These are phyloP conservation scores for Sporothrix pallida DNA, from an alignment of 2,329 filamentous ascomycete genomes.

Conservation along the genomic window DNA sequence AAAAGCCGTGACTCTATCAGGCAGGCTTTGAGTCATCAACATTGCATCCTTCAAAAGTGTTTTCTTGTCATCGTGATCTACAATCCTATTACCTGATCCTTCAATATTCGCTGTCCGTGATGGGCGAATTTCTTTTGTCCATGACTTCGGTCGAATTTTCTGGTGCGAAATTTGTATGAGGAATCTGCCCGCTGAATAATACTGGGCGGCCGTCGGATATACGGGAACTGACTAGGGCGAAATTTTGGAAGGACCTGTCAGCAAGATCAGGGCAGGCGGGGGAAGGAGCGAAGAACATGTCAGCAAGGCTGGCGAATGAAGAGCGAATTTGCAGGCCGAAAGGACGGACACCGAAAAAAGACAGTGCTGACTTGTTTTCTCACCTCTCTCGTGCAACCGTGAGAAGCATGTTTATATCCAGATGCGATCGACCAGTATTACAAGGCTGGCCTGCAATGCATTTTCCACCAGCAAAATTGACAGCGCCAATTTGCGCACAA, in stretches of 20 bases:
- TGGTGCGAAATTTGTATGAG: background rate
- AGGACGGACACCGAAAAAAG: background rate
- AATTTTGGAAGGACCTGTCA: background rate
- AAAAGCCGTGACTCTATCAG: too few relatives aligned
- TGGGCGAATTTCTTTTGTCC: slow-evolving; percentile 5
- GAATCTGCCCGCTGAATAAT: slow-evolving; percentile 20
- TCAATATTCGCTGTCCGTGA: background rate
- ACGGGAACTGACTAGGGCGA: background rate
- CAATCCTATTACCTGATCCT: background rate
- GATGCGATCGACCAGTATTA: background rate
- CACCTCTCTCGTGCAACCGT: background rate
- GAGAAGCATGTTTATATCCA: background rate
- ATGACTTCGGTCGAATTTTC: slow-evolving; percentile 11
- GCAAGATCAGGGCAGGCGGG: background rate
- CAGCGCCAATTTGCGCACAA: background rate
- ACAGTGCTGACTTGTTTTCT: background rate
- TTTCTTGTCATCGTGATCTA: background rate
- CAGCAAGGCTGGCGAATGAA: background rate
- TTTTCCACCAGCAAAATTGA: background rate
- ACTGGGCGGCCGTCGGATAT: background rate
- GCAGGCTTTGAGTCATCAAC: too few relatives aligned
- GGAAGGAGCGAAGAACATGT: background rate
- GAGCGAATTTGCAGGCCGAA: background rate
- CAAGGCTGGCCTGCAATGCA: slow-evolving; percentile 4
- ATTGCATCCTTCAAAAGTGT: background rate